Conservation (phyloP, 257 asterid species). For the Solanum rostratum region DNA sequence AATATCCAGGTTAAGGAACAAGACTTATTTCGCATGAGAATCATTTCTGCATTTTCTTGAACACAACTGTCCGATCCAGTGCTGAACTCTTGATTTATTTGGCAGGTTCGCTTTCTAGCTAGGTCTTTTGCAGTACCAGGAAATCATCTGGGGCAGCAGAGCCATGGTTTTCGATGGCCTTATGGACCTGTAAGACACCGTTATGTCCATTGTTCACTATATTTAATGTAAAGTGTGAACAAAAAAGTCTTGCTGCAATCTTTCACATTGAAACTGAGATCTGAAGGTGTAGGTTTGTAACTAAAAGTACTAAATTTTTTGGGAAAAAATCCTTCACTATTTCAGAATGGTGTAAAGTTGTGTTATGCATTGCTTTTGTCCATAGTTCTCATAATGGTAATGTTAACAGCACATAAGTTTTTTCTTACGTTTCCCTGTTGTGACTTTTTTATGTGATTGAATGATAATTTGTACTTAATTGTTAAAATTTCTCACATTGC, state of each 20-base stretch:
- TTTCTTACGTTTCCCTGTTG: neutral
- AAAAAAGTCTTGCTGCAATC: neutral
- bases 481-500: neutral
- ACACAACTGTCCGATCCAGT: neutral
- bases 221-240: neutral
- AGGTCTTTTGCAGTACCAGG: conserved; percentile 96
- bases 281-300: neutral
- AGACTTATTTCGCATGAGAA: neutral
- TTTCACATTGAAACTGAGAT: neutral
- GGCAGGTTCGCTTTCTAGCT: conserved; percentile 91
- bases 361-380: neutral
- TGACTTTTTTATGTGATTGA: neutral
- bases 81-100: neutral
- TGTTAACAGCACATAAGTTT: neutral
- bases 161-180: conserved; percentile 99
- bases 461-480: neutral
- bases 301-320: neutral
- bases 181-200: conserved; percentile 76
- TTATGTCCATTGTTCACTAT: neutral
- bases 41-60: neutral
- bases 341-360: neutral
- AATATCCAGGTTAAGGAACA: neutral
- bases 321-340: neutral
- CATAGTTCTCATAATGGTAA: neutral
- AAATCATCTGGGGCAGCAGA: conserved; percentile 95